Conservation (phyloP, 306 rosid genomes). For the Sechiopsis laciniata region DNA sequence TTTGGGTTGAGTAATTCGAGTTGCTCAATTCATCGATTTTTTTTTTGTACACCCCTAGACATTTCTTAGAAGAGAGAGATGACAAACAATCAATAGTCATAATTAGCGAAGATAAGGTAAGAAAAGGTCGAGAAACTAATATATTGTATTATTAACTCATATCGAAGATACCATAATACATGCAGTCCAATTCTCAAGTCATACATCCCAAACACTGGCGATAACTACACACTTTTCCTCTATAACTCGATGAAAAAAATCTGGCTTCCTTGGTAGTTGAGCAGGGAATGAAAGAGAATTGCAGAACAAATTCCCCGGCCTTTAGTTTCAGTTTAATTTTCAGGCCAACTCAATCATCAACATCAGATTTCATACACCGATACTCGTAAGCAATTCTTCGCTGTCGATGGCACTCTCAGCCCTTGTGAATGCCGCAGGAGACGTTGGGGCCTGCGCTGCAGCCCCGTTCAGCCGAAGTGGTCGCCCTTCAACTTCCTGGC, state of each 20-base stretch:
- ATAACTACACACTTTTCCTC: background rate
- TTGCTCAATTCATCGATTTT: too few relatives aligned
- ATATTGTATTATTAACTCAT: background rate
- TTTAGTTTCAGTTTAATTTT: background rate
- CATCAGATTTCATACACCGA: constrained; percentile 36
- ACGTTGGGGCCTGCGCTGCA: constrained; percentile 34
- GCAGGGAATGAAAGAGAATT: background rate
- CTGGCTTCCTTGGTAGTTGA: background rate
- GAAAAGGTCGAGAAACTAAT: background rate
- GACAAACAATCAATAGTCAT: background rate
- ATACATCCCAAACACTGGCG: background rate
- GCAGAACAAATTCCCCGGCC: background rate
- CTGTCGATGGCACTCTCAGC: constrained; percentile 31
- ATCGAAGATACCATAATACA: background rate
- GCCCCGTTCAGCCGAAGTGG: constrained; percentile 64
- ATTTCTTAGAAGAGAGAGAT: background rate
- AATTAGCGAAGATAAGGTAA: background rate
- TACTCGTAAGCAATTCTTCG: constrained; percentile 55
- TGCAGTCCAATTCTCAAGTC: constrained; percentile 10
- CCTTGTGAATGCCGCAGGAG: constrained; percentile 27
- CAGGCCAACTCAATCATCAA: background rate
- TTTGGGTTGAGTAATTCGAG: too few relatives aligned
- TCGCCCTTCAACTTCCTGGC: constrained; percentile 76
- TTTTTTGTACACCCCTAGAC: too few relatives aligned
- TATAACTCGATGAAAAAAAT: background rate